Percentiles rank a stretch among this genome's conserved stretches.
phyloP scores from a whole-genome alignment of 805 yeast species.

The Ogataea neopini region DNA sequence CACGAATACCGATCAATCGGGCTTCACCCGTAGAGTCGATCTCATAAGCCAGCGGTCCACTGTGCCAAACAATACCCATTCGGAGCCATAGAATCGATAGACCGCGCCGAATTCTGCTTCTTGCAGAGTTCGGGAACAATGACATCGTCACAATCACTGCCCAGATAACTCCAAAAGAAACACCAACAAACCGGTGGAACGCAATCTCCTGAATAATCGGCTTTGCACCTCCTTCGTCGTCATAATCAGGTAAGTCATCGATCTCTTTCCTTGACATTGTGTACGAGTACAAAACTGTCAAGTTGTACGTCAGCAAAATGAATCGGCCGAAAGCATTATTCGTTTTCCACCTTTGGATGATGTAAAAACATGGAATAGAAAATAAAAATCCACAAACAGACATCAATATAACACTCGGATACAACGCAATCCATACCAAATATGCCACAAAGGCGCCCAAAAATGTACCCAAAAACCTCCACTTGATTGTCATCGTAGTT shows the following conservation, averaged over 20 bases:
- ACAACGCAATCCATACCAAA: slow-evolving; percentile 56
- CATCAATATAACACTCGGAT: slow-evolving; percentile 54
- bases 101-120: slow-evolving; percentile 64
- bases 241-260: slow-evolving; percentile 45
- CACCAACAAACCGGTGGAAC: slow-evolving; percentile 73
- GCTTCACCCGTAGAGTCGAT: slow-evolving; percentile 27
- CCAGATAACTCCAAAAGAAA: slow-evolving; percentile 72
- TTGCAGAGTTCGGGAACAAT: slow-evolving; percentile 74
- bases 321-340: slow-evolving; percentile 69
- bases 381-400: slow-evolving; percentile 50
- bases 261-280: slow-evolving; percentile 60
- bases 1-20: slow-evolving; percentile 45
- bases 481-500: slow-evolving; percentile 73
- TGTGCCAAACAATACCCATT: slow-evolving; percentile 78
- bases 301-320: slow-evolving; percentile 71
- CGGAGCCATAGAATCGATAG: slow-evolving; percentile 73
- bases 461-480: slow-evolving; percentile 74
- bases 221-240: slow-evolving; percentile 66
- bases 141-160: slow-evolving; percentile 68
- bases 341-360: slow-evolving; percentile 67
- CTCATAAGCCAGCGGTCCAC: slow-evolving; percentile 63
- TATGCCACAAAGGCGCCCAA: slow-evolving; percentile 68
- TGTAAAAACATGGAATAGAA: slow-evolving; percentile 49
- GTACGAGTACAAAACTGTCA: slow-evolving; percentile 76
- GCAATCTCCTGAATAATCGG: slow-evolving; percentile 77